phyloP scores from a whole-genome alignment of 371 early-diverging fungal species.

The Phascolomyces articulosus region DNA sequence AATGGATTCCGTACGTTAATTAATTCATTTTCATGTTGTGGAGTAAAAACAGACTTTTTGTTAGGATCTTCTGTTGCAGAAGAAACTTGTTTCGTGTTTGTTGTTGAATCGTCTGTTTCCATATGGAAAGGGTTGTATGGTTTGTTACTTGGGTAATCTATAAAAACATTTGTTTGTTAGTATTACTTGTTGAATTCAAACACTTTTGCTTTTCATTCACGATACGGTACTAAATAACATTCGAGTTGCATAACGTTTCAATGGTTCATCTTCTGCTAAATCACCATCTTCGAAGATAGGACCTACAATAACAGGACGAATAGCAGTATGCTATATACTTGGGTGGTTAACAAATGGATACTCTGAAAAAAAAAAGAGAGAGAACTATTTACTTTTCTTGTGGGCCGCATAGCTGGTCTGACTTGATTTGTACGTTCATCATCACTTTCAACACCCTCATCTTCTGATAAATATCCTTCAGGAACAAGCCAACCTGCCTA shows the following conservation, averaged over 20 bases:
- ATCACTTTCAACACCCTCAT: constrained; percentile 68
- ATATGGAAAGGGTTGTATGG: constrained; percentile 10
- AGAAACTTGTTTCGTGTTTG: not conserved
- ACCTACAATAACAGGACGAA: constrained; percentile 54
- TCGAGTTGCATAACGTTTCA: constrained; percentile 29
- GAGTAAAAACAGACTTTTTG: constrained; percentile 22
- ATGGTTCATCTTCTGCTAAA: constrained; percentile 22
- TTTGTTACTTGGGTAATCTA: not conserved
- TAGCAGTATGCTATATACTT: constrained; percentile 14
- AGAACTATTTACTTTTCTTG: constrained; percentile 25
- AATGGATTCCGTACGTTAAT: constrained; percentile 24
- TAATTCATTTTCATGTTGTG: constrained; percentile 35
- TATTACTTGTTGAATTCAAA: too few species aligned
- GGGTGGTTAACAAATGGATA: too few species aligned
- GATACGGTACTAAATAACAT: constrained; percentile 14
- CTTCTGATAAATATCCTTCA: constrained; percentile 82
- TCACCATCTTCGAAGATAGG: constrained; percentile 51
- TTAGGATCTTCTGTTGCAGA: not conserved
- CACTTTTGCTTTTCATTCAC: too few species aligned
- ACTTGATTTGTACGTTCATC: constrained; percentile 27
- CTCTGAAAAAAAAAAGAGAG: too few species aligned
- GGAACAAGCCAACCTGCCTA: constrained; percentile 74
- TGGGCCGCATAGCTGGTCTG: constrained; percentile 16
- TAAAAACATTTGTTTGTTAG: not conserved
- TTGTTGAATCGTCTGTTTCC: constrained; percentile 14